phyloP scores from a whole-genome alignment of 1,284 basidiomycete species.

The Heterobasidion irregulare region DNA sequence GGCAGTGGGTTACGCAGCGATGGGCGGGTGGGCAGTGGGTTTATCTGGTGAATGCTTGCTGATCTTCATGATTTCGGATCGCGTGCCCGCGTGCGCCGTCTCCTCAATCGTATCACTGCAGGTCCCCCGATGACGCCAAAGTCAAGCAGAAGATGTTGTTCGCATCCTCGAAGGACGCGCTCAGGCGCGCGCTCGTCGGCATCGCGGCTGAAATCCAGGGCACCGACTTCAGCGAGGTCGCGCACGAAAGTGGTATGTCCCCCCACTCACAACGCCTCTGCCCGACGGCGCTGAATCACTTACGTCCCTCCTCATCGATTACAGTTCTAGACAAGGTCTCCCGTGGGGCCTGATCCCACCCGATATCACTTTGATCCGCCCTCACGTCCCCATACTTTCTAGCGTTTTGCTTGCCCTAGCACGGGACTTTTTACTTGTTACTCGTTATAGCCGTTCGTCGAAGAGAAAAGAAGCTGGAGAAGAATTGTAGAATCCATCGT shows the following conservation, averaged over 20 bases:
- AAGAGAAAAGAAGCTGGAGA: background rate
- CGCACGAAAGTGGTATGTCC: conserved; percentile 66
- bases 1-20: background rate
- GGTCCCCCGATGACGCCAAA: conserved; percentile 85
- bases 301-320: background rate
- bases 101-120: conserved; percentile 22
- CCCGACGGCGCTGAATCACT: background rate
- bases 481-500: background rate
- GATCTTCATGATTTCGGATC: background rate
- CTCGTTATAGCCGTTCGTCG: background rate
- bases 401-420: background rate
- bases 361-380: background rate
- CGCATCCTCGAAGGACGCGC: conserved; percentile 86
- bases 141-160: conserved; percentile 95
- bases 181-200: conserved; percentile 68
- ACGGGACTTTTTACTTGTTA: background rate
- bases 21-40: too few relatives aligned
- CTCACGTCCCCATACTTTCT: background rate
- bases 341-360: conserved; percentile 15
- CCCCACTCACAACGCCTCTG: background rate
- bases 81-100: background rate
- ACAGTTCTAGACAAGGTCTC: conserved; percentile 22
- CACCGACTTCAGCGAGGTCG: conserved; percentile 76
- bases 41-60: background rate
- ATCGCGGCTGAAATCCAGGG: conserved; percentile 82